Percentiles rank a stretch among this genome's conserved stretches.
Conservation (phyloP, 805 yeast genomes). For the Jamesozyma piceae region DNA sequence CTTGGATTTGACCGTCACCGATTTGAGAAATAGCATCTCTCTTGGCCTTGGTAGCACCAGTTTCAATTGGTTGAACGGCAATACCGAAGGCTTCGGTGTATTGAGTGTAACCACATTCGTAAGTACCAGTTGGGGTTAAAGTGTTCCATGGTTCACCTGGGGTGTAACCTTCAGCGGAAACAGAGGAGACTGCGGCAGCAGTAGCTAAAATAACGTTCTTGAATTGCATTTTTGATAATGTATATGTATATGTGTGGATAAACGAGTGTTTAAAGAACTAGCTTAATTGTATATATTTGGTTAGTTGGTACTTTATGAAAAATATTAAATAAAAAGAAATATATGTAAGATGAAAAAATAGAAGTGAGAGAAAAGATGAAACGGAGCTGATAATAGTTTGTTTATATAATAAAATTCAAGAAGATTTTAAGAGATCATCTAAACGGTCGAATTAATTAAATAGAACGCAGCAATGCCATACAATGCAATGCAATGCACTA, state of each 20-base stretch:
- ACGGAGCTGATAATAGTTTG: too few species aligned
- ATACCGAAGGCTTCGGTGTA: conserved; percentile 56
- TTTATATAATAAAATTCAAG: too few species aligned
- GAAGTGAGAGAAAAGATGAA: not conserved
- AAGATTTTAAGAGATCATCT: too few species aligned
- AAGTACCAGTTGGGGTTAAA: conserved; percentile 52
- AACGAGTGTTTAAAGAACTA: conserved; percentile 2
- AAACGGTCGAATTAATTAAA: too few species aligned
- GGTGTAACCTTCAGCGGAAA: conserved; percentile 15
- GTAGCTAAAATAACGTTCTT: conserved; percentile 15
- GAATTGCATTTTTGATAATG: conserved; percentile 23
- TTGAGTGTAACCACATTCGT: conserved; percentile 47
- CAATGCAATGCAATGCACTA: too few species aligned
- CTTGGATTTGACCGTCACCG: conserved; percentile 48
- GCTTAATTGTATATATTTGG: not conserved
- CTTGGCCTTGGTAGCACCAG: conserved; percentile 29
- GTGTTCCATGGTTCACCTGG: conserved; percentile 46
- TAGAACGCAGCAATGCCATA: too few species aligned
- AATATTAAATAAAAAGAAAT: not conserved
- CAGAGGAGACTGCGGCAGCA: conserved; percentile 13
- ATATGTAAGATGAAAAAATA: not conserved
- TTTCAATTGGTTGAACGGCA: conserved; percentile 45
- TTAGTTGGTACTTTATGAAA: not conserved
- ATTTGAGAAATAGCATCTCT: conserved; percentile 45
- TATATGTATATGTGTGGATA: conserved; percentile 3